phyloP scores from a whole-genome alignment of 139 green algal species.

The Chloropicon primus region DNA sequence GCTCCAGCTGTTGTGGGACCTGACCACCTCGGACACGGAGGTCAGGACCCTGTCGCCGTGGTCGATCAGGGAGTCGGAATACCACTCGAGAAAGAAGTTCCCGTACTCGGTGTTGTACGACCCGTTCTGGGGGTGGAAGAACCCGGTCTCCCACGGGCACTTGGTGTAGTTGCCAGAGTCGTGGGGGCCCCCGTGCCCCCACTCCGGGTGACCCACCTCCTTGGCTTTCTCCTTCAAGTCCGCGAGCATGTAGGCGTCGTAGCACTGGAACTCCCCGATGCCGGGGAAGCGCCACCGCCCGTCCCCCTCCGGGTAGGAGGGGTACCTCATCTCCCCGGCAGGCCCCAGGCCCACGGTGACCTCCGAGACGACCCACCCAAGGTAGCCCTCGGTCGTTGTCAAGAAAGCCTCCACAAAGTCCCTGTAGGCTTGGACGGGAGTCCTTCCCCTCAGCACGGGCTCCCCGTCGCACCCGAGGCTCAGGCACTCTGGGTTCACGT shows the following conservation, averaged over 20 bases:
- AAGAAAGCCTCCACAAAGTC: conserved; percentile 89
- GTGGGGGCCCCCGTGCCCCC: conserved; percentile 74
- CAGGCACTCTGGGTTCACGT: conserved; percentile 85
- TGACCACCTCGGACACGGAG: conserved; percentile 37
- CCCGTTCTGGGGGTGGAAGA: conserved; percentile 70
- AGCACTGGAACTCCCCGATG: conserved; percentile 98
- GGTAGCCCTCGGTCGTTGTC: conserved; percentile 23
- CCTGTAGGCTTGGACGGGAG: conserved; percentile 77
- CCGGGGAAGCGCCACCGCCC: conserved; percentile 89
- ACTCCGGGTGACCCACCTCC: conserved; percentile 62
- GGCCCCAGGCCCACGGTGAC: conserved; percentile 90
- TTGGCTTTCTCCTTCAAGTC: conserved; percentile 40
- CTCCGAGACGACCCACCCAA: conserved; percentile 59
- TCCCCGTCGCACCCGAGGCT: conserved; percentile 77
- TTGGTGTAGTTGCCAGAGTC: conserved; percentile 89
- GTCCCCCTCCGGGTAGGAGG: conserved; percentile 87
- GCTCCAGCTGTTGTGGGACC: conserved; percentile 11
- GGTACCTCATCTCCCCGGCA: conserved; percentile 95
- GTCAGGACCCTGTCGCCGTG: conserved; percentile 76
- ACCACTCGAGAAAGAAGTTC: conserved; percentile 89
- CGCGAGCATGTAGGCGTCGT: conserved; percentile 91
- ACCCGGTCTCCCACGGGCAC: conserved; percentile 70
- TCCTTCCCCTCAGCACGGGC: conserved; percentile 66
- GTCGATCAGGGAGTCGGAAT: conserved; percentile 60
- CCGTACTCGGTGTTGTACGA: conserved; percentile 60